Base-by-base conservation (phyloP, 305 asterid species). In the Fraxinus latifolia region DNA sequence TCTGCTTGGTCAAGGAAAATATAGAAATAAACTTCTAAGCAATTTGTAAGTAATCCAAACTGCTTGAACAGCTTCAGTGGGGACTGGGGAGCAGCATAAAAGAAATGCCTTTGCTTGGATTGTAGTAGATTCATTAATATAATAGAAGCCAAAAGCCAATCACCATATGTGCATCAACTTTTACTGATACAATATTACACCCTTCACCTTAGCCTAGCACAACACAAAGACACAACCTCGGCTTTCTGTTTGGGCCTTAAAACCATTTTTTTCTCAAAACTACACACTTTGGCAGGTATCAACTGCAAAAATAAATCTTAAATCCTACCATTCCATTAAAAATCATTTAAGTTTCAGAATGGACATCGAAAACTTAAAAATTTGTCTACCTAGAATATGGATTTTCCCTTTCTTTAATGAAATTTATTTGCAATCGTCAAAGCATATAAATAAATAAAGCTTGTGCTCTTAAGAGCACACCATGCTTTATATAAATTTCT, bases 251-350 rank as follows among this genome's bases (percentile, higher is more conserved):
- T 42, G 6, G 37, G n/a, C 42, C 58, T 74, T 15, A 58, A 58
- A 33, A 37, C 36, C 79, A 3, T 7, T 44, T 71, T 27, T 33
- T 67, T 60, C 32, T 9, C 39, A 31, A 5, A 8, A 34, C 68
- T 17, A 19, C 42, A 68, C 12, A 44, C 37, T 34, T 80, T 85
- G 80, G 44, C 21, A 0, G 74, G 74, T 29, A 77, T 44, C 79
- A 80, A 83, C 81, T 72, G 78, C 73, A 29, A 68, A 60, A 75
- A 62, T 71, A 65, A 17, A 31, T 77, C 78, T 83, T 25, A 17
- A 62, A 65, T 5, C 53, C 17, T 55, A 77, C 76, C 25, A 31
- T 15, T 71, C 44, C 44, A n/a, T 31, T 31, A 71, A 71, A 71
- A 14, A 32, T 32, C 44, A 32, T 32, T 15, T 32, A 32, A 17